A percentile compares a stretch with the other conserved stretches of the same genome.
Evolutionary conservation across 2,329 filamentous ascomycete genomes (phyloP).

Genomic region (Rhexocercosporidium sp.): DNA sequence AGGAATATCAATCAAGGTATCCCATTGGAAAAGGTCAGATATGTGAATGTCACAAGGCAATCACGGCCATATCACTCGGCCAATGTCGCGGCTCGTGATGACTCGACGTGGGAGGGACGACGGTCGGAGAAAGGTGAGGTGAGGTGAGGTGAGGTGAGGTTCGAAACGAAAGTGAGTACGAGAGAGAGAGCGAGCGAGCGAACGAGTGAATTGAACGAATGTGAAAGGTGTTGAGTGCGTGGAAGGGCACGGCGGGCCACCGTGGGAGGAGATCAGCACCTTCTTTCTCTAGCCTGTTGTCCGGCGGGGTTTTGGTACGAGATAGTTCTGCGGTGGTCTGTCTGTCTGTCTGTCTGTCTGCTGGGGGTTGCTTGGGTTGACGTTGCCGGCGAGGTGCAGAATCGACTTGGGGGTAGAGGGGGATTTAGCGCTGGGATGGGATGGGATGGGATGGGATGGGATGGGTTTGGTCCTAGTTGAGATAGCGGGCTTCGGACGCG

Average conservation of each 20-base stretch:
- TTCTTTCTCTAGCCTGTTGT: background rate
- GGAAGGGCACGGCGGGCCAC: background rate
- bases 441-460: too few relatives aligned
- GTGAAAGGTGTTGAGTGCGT: background rate
- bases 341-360: too few relatives aligned
- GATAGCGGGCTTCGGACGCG: background rate
- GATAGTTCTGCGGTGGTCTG: background rate
- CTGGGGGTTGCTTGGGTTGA: background rate
- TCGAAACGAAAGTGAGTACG: background rate
- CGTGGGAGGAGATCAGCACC: constrained; percentile 7
- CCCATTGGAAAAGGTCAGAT: constrained; percentile 33
- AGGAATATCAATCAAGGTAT: constrained; percentile 37
- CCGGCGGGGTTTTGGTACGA: background rate
- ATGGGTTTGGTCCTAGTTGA: background rate
- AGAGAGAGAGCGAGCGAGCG: too few relatives aligned
- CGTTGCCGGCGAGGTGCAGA: background rate
- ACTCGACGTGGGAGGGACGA: background rate
- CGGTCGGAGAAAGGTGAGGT: constrained; percentile 2
- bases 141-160: constrained; percentile 7
- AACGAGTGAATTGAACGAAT: background rate
- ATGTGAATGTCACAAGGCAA: constrained; percentile 25
- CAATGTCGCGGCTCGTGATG: background rate
- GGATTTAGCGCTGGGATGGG: background rate
- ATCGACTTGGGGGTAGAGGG: background rate
- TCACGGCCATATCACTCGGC: constrained; percentile 29